Evolutionary conservation across 2,329 filamentous ascomycete species (phyloP).

Genomic region (Neopestalotiopsis rosae): DNA sequence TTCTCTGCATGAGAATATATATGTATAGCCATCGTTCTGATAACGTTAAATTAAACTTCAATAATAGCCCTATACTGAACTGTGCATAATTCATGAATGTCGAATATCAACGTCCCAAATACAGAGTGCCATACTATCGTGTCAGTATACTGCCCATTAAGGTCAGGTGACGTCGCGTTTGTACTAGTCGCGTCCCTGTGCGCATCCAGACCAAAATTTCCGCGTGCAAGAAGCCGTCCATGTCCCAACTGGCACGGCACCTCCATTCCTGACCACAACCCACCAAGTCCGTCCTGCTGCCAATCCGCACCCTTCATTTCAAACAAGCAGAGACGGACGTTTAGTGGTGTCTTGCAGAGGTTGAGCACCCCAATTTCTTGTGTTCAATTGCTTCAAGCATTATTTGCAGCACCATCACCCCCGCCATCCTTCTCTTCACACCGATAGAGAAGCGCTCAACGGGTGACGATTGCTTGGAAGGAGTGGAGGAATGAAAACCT

Average conservation of each 20-base stretch:
- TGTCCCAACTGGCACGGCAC: neutral
- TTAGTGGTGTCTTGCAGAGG: neutral
- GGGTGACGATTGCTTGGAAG: neutral
- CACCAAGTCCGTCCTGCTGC: conserved; percentile 2
- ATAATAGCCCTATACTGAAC: too few relatives aligned
- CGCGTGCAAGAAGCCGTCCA: neutral
- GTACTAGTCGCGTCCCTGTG: conserved; percentile 8
- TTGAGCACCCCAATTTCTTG: neutral
- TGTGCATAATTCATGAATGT: too few relatives aligned
- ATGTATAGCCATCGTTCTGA: neutral
- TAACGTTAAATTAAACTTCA: neutral
- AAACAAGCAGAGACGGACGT: neutral
- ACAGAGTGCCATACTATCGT: too few relatives aligned
- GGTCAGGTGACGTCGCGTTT: conserved; percentile 15
- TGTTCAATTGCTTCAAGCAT: neutral
- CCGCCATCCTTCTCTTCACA: neutral
- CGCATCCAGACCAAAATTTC: conserved; percentile 14
- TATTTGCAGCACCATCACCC: neutral
- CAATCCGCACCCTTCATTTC: neutral
- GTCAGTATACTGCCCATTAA: conserved; percentile 8
- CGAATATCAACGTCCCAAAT: too few relatives aligned
- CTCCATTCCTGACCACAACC: neutral
- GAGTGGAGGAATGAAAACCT: neutral
- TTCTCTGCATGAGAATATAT: neutral
- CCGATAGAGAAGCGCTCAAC: neutral